Conservation (phyloP, 257 asterid species). For the Echites panduratus region DNA sequence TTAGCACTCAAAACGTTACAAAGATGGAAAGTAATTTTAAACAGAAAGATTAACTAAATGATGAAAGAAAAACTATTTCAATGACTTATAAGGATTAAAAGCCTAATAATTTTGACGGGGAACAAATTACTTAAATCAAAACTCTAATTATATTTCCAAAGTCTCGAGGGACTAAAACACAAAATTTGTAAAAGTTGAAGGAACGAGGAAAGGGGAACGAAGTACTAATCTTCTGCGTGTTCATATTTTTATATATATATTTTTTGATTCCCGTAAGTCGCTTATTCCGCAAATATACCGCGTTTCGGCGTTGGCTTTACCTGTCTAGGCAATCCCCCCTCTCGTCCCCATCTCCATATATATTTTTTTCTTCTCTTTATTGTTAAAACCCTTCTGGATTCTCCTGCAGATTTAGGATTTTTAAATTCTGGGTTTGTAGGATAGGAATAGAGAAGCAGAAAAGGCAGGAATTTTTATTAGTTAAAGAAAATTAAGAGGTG, state of each 20-base stretch:
- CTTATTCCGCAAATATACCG: background rate
- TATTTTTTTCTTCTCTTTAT: background rate
- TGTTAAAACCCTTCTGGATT: constrained; percentile 1
- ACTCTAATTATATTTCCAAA: background rate
- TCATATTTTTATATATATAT: background rate
- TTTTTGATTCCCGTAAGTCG: background rate
- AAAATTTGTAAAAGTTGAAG: background rate
- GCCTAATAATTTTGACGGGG: background rate
- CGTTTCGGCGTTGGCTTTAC: background rate
- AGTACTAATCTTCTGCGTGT: background rate
- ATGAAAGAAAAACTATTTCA: no score
- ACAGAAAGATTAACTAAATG: no score
- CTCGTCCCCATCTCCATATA: background rate
- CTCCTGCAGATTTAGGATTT: background rate
- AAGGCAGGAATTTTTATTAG: background rate
- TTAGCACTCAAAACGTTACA: no score
- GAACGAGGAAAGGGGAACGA: background rate
- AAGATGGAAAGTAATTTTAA: no score
- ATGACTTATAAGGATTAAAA: no score
- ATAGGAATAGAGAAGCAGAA: background rate
- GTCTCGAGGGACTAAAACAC: background rate
- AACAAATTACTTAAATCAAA: background rate
- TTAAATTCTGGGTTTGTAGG: background rate
- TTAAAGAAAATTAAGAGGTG: background rate
- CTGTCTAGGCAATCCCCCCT: background rate